Evolutionary conservation across 495 filamentous ascomycete genomes (phyloP).

Genomic region (Penicillium chermesinum): DNA sequence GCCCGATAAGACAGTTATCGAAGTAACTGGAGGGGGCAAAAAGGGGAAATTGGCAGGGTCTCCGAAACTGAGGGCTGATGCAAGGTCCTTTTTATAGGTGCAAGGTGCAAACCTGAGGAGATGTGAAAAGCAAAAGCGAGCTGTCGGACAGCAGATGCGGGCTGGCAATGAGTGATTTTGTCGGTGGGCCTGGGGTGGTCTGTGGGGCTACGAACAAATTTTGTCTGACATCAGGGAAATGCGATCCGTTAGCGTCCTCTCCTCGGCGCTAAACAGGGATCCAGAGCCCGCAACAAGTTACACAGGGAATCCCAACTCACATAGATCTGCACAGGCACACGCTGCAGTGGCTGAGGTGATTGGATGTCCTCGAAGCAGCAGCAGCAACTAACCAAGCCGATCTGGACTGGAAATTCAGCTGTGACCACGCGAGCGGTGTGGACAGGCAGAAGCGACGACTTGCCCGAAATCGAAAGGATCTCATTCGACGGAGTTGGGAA

Average conservation of each 20-base stretch:
- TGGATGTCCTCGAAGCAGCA: neutral
- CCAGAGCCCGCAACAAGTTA: neutral
- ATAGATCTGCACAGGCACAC: neutral
- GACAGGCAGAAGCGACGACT: neutral
- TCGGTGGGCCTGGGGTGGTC: constrained; percentile 25
- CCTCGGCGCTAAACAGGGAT: neutral
- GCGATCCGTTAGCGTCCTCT: neutral
- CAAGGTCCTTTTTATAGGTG: constrained; percentile 11
- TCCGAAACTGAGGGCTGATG: neutral
- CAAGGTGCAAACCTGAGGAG: constrained; percentile 9
- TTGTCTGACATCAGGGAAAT: constrained; percentile 25
- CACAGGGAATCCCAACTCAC: neutral
- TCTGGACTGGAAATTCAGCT: neutral
- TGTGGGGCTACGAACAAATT: constrained; percentile 24
- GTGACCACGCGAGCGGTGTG: neutral
- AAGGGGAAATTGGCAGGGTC: no score
- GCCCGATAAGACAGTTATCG: constrained; percentile 18
- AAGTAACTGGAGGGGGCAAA: neutral
- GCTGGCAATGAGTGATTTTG: constrained; percentile 27
- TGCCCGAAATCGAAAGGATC: neutral
- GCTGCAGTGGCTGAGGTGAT: neutral
- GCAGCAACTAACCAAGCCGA: no score
- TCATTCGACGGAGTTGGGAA: neutral
- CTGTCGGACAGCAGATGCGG: constrained; percentile 11
- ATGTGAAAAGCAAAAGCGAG: constrained; percentile 26